Evolutionary conservation across 441 rosid genomes (phyloP), one percentile per base, ranked within the genome.

Genomic region (Macaranga tanarius): DNA sequence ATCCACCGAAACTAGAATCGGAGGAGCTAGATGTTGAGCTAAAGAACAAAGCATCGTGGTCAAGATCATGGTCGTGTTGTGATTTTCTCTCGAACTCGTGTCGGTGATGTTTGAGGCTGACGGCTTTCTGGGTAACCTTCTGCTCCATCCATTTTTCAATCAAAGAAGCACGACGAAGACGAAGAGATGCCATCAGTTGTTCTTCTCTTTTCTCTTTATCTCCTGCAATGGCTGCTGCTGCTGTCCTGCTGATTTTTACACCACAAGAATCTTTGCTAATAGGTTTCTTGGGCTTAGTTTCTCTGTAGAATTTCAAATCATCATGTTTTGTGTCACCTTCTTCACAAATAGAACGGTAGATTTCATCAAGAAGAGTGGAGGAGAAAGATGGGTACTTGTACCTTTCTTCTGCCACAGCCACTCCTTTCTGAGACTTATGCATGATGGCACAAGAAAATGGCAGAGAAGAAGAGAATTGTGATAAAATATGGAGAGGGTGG

Each of bases 341-440:
- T 19, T 75, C 86, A 16, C 85, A 93, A 55, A 89, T 87, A 50
- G 97, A 90, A 61, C 95, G 90, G 86, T 89, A 95, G 76, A 95
- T 95, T 83, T 88, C 83, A 72, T 95, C 99, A 54, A 94, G 97
- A 38, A 94, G 90, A 65, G 81, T 76, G 19, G 99, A 92, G 31
- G 99, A 94, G 80, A 92, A 94, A 73, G 99, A 92, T 47, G 97
- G 97, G 87, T 55, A 75, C 67, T 45, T 72, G 51, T 74, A 70
- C 55, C 80, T 63, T n/a, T 75, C 81, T 28, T 75, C 85, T 26
- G 73, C 85, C 62, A 79, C 38, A 34, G 38, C 79, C 40, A 75
- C 31, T n/a, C 75, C 31, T 75, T 76, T 81, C 79, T 84, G 84
- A 72, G 75, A 67, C 75, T 69, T 79, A 42, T 76, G 66, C 93